phyloP scores from a whole-genome alignment of 371 early-diverging fungal genomes.

The Caulochytrium protostelioides region DNA sequence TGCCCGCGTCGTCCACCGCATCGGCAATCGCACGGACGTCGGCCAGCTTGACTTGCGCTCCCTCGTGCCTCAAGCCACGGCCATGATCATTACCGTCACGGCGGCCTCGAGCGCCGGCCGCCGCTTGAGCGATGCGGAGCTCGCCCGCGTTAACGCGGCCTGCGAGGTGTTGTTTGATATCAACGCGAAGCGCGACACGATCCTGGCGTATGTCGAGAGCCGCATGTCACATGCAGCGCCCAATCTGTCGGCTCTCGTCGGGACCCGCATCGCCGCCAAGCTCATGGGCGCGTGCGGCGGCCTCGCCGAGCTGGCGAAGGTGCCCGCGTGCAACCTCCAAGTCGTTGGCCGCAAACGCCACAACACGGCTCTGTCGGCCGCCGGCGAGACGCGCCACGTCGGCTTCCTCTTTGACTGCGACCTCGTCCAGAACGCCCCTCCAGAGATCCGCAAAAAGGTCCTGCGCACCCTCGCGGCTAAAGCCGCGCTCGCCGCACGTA shows the following conservation, averaged over 20 bases:
- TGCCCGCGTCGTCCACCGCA: too few species aligned
- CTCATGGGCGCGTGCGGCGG: constrained; percentile 82
- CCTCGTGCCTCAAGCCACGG: constrained; percentile 57
- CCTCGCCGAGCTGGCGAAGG: constrained; percentile 55
- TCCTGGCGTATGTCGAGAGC: constrained; percentile 74
- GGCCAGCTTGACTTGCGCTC: constrained; percentile 45
- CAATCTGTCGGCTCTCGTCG: constrained; percentile 70
- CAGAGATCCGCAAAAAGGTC: constrained; percentile 54
- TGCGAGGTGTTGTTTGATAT: constrained; percentile 34
- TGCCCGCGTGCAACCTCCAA: constrained; percentile 76
- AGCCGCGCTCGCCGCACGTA: constrained; percentile 54
- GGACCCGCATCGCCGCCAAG: constrained; percentile 70
- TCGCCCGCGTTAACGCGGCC: constrained; percentile 47
- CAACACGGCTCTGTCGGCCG: constrained; percentile 56
- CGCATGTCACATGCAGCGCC: constrained; percentile 84
- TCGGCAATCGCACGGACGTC: constrained; percentile 28
- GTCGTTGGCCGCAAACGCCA: constrained; percentile 36
- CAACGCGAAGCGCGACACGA: constrained; percentile 11
- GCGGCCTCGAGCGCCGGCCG: constrained; percentile 61
- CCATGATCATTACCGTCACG: constrained; percentile 84
- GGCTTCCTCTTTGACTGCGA: constrained; percentile 65
- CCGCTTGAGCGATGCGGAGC: constrained; percentile 33
- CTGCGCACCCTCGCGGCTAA: constrained; percentile 6
- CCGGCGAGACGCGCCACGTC: constrained; percentile 43
- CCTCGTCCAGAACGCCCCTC: constrained; percentile 39